A percentile compares a stretch with the other conserved stretches of the same genome.
These are phyloP conservation scores for Ogataea degrootiae DNA, from an alignment of 805 yeast genomes.

Conservation along the genomic window DNA sequence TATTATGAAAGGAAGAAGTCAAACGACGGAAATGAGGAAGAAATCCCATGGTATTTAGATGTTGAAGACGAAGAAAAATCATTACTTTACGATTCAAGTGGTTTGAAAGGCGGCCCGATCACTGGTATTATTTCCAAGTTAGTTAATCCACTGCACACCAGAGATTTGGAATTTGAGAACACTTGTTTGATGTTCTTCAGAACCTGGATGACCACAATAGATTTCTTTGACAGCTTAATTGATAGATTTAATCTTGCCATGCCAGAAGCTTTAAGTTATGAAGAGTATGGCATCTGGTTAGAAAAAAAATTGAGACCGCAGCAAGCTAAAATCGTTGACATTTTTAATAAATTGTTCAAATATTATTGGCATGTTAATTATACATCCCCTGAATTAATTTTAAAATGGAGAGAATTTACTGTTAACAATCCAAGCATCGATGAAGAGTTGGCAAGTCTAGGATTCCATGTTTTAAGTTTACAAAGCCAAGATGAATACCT, in stretches of 20 bases:
- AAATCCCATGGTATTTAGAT: conserved; percentile 68
- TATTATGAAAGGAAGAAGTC: conserved; percentile 35
- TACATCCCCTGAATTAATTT: conserved; percentile 39
- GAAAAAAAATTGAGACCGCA: conserved; percentile 65
- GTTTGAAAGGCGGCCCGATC: conserved; percentile 80
- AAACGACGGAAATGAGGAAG: conserved; percentile 32
- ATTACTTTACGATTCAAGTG: conserved; percentile 58
- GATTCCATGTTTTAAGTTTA: conserved; percentile 19
- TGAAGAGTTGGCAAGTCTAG: conserved; percentile 13
- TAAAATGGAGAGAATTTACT: conserved; percentile 24
- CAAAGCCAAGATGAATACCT: conserved; percentile 23
- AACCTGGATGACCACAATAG: conserved; percentile 64
- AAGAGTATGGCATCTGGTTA: conserved; percentile 75
- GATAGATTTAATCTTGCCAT: conserved; percentile 67
- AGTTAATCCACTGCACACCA: conserved; percentile 65
- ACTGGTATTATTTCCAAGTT: conserved; percentile 75
- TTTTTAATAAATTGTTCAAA: conserved; percentile 62
- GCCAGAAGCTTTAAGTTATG: conserved; percentile 83
- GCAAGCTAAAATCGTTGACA: conserved; percentile 57
- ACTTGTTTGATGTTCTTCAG: conserved; percentile 72
- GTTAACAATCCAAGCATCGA: conserved; percentile 10
- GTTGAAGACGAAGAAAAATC: conserved; percentile 52
- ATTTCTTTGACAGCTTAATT: conserved; percentile 54
- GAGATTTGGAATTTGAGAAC: conserved; percentile 55
- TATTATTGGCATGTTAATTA: conserved; percentile 67